A percentile compares a stretch with the other conserved stretches of the same genome.
These are phyloP conservation scores for Inosperma sp. DNA, from an alignment of 768 basidiomycete species.

Conservation along the genomic window DNA sequence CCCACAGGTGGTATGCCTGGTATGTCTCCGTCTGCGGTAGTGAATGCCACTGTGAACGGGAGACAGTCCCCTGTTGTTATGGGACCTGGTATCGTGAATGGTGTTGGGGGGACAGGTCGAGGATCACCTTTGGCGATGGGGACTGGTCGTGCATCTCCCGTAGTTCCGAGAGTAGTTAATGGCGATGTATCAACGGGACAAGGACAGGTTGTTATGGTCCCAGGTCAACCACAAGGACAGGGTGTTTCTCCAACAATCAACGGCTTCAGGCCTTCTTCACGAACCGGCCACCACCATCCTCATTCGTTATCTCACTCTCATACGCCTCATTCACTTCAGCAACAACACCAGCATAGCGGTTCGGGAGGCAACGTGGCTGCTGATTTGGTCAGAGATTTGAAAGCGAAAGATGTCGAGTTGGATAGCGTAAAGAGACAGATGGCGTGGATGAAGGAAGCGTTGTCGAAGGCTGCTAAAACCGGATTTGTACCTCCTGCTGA, in stretches of 20 bases:
- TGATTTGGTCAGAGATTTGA: slow-evolving; percentile 75
- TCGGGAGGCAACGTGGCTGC: slow-evolving; percentile 69
- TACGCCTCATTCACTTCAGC: no score
- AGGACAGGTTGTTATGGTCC: no score
- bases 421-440: slow-evolving; percentile 73
- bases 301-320: slow-evolving; percentile 54
- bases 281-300: slow-evolving; percentile 13
- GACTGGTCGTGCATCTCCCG: slow-evolving; percentile 36
- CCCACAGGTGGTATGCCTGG: slow-evolving; percentile 45
- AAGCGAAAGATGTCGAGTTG: slow-evolving; percentile 76
- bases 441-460: slow-evolving; percentile 79
- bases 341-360: slow-evolving; percentile 29
- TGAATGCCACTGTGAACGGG: slow-evolving; percentile 34
- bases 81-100: slow-evolving; percentile 30
- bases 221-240: slow-evolving; percentile 2
- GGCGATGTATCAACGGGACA: slow-evolving; percentile 36
- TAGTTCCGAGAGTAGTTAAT: slow-evolving; percentile 28
- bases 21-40: no score
- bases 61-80: slow-evolving; percentile 34
- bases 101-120: slow-evolving; percentile 19
- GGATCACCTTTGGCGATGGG: slow-evolving; percentile 25
- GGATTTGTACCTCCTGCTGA: slow-evolving; percentile 68
- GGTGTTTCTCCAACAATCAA: background rate
- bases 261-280: slow-evolving; percentile 4
- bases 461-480: slow-evolving; percentile 67